phyloP scores from a whole-genome alignment of 2,329 filamentous ascomycete genomes.

The Massarina eburnea region DNA sequence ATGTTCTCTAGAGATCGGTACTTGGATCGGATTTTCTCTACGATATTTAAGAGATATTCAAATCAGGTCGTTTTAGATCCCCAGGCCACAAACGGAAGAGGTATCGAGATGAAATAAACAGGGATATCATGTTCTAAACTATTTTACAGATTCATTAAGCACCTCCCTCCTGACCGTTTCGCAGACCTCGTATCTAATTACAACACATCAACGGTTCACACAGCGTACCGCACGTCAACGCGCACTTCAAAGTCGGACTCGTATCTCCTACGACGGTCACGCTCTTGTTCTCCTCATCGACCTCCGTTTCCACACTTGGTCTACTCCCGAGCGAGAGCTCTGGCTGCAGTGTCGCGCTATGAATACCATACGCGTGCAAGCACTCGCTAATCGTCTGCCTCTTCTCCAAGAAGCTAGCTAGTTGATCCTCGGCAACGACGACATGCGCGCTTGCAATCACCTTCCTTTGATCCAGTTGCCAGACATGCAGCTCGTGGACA shows the following conservation, averaged over 20 bases:
- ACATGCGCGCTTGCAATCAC: conserved; percentile 70
- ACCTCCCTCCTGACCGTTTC: no score
- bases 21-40: no score
- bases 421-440: conserved; percentile 59
- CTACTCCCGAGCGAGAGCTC: conserved; percentile 47
- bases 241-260: conserved; percentile 45
- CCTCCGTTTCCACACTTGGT: neutral
- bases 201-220: conserved; percentile 59
- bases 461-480: conserved; percentile 71
- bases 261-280: conserved; percentile 7
- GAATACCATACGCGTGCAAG: conserved; percentile 72
- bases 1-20: no score
- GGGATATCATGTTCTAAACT: no score
- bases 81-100: no score
- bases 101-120: no score
- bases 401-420: conserved; percentile 61
- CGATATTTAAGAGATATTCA: no score
- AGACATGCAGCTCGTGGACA: conserved; percentile 73
- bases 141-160: no score
- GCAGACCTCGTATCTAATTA: conserved; percentile 23
- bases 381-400: conserved; percentile 67
- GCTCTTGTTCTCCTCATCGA: conserved; percentile 2
- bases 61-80: no score
- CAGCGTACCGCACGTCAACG: conserved; percentile 54
- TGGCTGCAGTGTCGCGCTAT: conserved; percentile 71